Conservation (phyloP, 352 stramenopile genomes). For the Hyaloperonospora brassicae region DNA sequence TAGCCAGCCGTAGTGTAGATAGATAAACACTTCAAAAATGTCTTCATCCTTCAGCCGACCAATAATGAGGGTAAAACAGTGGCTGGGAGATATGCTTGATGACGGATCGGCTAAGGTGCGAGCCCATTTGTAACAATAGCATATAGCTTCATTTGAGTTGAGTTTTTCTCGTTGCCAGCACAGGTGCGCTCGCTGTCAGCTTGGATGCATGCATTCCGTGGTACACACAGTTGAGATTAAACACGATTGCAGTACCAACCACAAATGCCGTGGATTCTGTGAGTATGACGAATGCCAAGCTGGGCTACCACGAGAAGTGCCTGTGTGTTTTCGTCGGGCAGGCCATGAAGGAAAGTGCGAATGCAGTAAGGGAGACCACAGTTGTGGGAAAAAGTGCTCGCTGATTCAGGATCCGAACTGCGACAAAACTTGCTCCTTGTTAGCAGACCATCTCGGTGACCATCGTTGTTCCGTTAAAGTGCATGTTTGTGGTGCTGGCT, state of each 20-base stretch:
- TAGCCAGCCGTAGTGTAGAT: too few relatives aligned
- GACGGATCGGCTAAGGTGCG: conserved; percentile 15
- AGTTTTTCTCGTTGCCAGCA: conserved; percentile 42
- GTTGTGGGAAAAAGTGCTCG: conserved; percentile 31
- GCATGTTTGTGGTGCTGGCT: conserved; percentile 46
- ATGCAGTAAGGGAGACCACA: conserved; percentile 47
- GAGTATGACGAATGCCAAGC: conserved; percentile 28
- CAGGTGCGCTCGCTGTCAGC: conserved; percentile 31
- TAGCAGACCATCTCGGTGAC: conserved; percentile 22
- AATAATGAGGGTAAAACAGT: conserved; percentile 14
- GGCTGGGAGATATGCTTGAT: conserved; percentile 11
- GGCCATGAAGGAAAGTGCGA: conserved; percentile 55
- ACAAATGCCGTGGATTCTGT: conserved; percentile 34
- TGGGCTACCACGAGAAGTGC: conserved; percentile 1
- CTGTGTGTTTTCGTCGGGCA: conserved; percentile 31
- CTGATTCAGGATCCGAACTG: conserved; percentile 37
- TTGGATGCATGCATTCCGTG: conserved; percentile 48
- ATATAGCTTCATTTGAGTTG: conserved; percentile 2
- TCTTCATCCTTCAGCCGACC: conserved; percentile 10
- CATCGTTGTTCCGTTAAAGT: conserved; percentile 44
- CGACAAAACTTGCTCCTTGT: conserved; percentile 29
- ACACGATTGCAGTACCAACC: conserved; percentile 41
- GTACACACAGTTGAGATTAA: conserved; percentile 19
- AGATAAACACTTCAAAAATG: too few relatives aligned
- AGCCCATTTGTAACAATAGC: conserved; percentile 8